These are phyloP conservation scores for Tarenaya hassleriana DNA, from an alignment of 345 rosid genomes.

Conservation along the genomic window DNA sequence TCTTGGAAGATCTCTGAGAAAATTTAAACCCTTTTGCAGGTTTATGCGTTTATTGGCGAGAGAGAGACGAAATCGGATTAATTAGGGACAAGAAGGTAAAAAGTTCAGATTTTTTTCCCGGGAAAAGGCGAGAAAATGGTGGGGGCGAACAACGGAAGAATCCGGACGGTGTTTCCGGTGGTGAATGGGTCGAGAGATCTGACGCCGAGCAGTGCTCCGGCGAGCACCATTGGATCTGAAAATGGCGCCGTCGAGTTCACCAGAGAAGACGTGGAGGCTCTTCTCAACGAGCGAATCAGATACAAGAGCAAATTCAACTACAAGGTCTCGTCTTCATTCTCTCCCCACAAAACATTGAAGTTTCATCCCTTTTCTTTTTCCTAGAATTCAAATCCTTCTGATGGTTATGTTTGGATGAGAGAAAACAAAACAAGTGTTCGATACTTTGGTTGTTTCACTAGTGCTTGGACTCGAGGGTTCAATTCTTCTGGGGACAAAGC, in stretches of 20 bases:
- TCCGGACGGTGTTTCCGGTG: conserved; percentile 42
- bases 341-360: neutral
- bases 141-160: conserved; percentile 41
- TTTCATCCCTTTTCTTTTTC: neutral
- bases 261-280: conserved; percentile 60
- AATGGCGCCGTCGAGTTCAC: conserved; percentile 51
- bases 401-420: conserved; percentile 1
- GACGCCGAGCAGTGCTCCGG: conserved; percentile 34
- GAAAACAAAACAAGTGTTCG: neutral
- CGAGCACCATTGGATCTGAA: conserved; percentile 56
- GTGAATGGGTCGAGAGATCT: conserved; percentile 48
- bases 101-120: conserved; percentile 13
- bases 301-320: conserved; percentile 70
- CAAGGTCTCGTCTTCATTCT: conserved; percentile 40
- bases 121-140: conserved; percentile 31
- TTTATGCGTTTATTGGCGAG: conserved; percentile 7
- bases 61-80: conserved; percentile 20
- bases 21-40: neutral
- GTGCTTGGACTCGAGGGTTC: conserved; percentile 12
- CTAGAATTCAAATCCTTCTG: neutral
- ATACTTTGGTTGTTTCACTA: conserved; percentile 1
- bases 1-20: conserved; percentile 5
- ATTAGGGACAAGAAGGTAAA: conserved; percentile 23
- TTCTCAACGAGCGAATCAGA: conserved; percentile 51
- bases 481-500: too few relatives aligned